Evolutionary conservation across 805 yeast species (phyloP), one percentile per base, ranked within the genome.

Genomic region (Candida fluviatilis): DNA sequence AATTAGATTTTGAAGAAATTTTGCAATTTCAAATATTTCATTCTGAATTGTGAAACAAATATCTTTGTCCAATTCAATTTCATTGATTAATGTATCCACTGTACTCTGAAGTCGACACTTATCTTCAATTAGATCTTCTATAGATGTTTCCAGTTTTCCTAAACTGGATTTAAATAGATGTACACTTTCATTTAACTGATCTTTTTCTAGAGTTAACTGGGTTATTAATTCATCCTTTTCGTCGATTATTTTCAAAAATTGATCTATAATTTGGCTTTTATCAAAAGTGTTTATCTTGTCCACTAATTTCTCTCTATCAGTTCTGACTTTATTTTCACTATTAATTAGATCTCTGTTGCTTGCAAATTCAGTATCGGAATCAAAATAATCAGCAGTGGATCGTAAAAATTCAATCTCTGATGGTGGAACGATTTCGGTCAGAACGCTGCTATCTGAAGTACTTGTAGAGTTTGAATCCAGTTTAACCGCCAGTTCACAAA

Each of bases 401-500:
- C 24, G n/a, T 23, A 21, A 18, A 23, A 33, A 33, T 13, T 33
- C 35, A 23, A 33, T 33, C 17, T 33, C 35, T n/a, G 23, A 19
- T 23, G 35, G 35, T 23, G 21, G 27, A 4, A 33, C 18, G 21
- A 33, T 23, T 15, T 33, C 35, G n/a, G 35, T 33, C 27, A 23
- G 28, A 10, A 10, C 24, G 23, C 23, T 19, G 23, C 15, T n/a
- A 13, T 33, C 35, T 5, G 35, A 33, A 8, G 35, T 21, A 16
- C 35, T 33, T 6, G 35, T 19, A 23, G 35, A 19, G 10, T 10
- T 21, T 21, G 24, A 21, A 21, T 21, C 10, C 10, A 21, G 6
- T 21, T 21, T 21, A n/a, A n/a, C n/a, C n/a, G n/a, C n/a, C n/a
- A n/a, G n/a, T n/a, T n/a, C n/a, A n/a, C n/a, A n/a, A n/a, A n/a